These are phyloP conservation scores for Hordeum pubiflorum DNA, from an alignment of 202 grass and related monocot species.

Conservation along the genomic window DNA sequence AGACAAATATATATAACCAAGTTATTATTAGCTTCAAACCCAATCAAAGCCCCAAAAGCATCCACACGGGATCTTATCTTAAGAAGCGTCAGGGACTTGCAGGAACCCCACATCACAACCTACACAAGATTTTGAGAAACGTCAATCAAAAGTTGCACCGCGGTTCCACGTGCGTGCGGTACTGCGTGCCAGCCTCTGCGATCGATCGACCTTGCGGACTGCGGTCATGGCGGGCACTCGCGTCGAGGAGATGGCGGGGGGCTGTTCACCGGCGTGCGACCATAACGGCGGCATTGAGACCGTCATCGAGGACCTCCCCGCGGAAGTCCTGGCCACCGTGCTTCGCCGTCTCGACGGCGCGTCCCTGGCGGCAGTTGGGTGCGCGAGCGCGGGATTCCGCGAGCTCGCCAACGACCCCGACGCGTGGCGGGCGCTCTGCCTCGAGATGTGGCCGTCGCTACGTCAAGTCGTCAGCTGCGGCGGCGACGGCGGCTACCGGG, in stretches of 20 bases:
- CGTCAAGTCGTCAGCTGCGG: neutral
- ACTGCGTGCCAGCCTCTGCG: no score
- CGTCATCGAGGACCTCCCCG: constrained; percentile 55
- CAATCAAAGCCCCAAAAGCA: neutral
- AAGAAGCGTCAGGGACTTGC: neutral
- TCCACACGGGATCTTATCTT: neutral
- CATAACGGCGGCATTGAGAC: neutral
- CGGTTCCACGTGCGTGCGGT: neutral
- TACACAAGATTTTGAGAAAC: neutral
- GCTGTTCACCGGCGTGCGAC: neutral
- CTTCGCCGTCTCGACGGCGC: constrained; percentile 55
- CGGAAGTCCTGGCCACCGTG: constrained; percentile 40
- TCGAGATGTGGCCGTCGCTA: constrained; percentile 58
- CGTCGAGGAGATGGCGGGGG: neutral
- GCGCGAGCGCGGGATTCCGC: constrained; percentile 32
- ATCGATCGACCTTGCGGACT: neutral
- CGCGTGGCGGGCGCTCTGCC: constrained; percentile 51
- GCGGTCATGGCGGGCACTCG: neutral
- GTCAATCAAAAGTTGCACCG: neutral
- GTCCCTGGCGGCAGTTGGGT: constrained; percentile 40
- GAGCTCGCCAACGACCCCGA: constrained; percentile 36
- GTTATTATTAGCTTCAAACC: neutral
- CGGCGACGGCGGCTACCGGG: neutral
- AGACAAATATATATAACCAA: neutral
- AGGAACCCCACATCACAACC: neutral